Evolutionary conservation across 305 asterid genomes (phyloP), one percentile per base, ranked within the genome.

Genomic region (Fraxinus albicans): DNA sequence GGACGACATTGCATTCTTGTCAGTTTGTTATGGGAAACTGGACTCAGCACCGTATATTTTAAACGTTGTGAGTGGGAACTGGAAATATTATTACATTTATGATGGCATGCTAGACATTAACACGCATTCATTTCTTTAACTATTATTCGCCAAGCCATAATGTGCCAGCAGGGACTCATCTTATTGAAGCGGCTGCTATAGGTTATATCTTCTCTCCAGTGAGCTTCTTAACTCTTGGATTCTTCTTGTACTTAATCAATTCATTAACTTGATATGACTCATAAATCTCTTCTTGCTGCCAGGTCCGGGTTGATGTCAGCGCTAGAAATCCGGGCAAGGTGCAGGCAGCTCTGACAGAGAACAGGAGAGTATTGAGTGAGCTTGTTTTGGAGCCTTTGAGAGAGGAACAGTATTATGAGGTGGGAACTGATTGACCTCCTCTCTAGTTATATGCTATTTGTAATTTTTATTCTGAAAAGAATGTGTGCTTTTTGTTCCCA

Each of bases 91-190:
- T 73, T 86, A 63, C 67, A 29, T 77, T 78, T 85, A 34, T 87
- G 80, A 74, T 35, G 12, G 29, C 79, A n/a, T 73, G 80, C 47
- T 42, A 79, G 76, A 72, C 79, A 82, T 85, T 73, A 15, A 69
- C 42, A 82, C 47, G 33, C 12, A 31, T 40, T 77, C 78, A 85
- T 58, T 89, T 90, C 93, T 89, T 93, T 93, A 91, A 92, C 89
- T 78, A 60, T 81, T 73, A 55, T 77, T 73, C 82, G 84, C 78
- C 84, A 79, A 95, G 99, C 94, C 98, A 96, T 82, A 89, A 94
- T 84, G 97, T 96, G 83, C 93, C 96, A 12, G 98, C 99, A 72
- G 99, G 98, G 83, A 96, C 99, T 81, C 99, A 96, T 90, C 98
- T 96, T 67, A 93, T 96, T 83, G 99, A 96, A 88, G 97, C 93